Evolutionary conservation across 2,329 filamentous ascomycete species (phyloP).

Genomic region (Alternaria infectoria): DNA sequence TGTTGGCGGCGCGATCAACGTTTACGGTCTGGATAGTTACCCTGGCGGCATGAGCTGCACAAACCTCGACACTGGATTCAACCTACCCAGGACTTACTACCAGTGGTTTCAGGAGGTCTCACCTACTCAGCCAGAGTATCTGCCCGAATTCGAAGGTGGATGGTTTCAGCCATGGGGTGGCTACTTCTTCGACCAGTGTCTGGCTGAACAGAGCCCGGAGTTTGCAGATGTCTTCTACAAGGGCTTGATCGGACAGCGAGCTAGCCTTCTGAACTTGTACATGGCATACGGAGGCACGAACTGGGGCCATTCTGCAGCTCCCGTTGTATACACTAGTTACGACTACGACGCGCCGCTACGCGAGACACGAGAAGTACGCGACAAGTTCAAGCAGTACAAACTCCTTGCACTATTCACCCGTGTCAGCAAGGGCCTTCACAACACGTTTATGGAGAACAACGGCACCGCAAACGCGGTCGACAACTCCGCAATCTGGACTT

Average conservation of each 20-base stretch:
- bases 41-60: slow-evolving; percentile 58
- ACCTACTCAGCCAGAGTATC: slow-evolving; percentile 59
- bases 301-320: slow-evolving; percentile 58
- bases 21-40: slow-evolving; percentile 58
- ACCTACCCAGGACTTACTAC: slow-evolving; percentile 60
- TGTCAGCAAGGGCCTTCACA: slow-evolving; percentile 58
- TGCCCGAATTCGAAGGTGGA: slow-evolving; percentile 62
- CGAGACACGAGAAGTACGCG: slow-evolving; percentile 60
- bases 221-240: slow-evolving; percentile 65
- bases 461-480: slow-evolving; percentile 57
- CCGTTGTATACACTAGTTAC: slow-evolving; percentile 56
- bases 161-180: slow-evolving; percentile 63
- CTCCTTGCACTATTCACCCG: slow-evolving; percentile 62
- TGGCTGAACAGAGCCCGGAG: slow-evolving; percentile 53
- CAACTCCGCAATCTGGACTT: slow-evolving; percentile 55
- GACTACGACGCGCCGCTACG: slow-evolving; percentile 59
- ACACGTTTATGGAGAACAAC: slow-evolving; percentile 62
- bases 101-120: slow-evolving; percentile 65
- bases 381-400: slow-evolving; percentile 63
- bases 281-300: slow-evolving; percentile 62
- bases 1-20: slow-evolving; percentile 61
- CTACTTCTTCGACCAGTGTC: slow-evolving; percentile 59
- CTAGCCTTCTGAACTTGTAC: slow-evolving; percentile 59
- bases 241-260: slow-evolving; percentile 60
- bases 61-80: slow-evolving; percentile 58